Evolutionary conservation across 345 rosid species (phyloP), one percentile per base, ranked within the genome.

Genomic region (Moricandia moricandioides): DNA sequence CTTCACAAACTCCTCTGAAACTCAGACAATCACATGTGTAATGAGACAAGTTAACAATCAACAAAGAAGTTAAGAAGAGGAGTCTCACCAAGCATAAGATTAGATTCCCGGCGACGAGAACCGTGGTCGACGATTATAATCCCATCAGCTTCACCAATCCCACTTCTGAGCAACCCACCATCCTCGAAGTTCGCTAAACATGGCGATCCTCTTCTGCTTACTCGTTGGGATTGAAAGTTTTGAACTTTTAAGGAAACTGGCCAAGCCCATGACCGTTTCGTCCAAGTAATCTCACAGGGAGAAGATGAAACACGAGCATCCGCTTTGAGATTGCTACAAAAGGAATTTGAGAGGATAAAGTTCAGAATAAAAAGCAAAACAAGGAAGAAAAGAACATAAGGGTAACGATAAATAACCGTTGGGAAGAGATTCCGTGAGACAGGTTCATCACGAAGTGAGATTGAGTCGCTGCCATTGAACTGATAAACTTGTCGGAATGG

Each of bases 61-160:
- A n/a, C 1, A 8, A 74, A 18, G 39, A 45, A 33, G 70, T 31
- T 2, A 21, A 70, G 18, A 45, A 58, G 52, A 21, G 1, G 11
- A 35, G 7, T 37, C 86, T 84, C 70, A 91, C 98, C 76, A 35
- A 91, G 89, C 97, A 94, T 88, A 65, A 86, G 87, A 81, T 94
- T 94, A 8, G 97, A 91, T 78, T 91, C 96, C 27, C 45, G 81
- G 49, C 96, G 97, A 60, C 97, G 96, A 1, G 97, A 94, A 14
- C 97, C 99, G 55, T 94, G 97, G 80, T 94, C 98, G 7, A 94
- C 97, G 18, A 94, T 90, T 78, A 94, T 84, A 52, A 94, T 73
- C 35, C 91, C 97, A 71, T 94, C 97, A 51, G 65, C 74, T 49
- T 80, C 85, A 56, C 96, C 78, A 6, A 87, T 57, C 17, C 86